These are phyloP conservation scores for Cyberlindnera xylosilytica DNA, from an alignment of 805 yeast genomes.

Conservation along the genomic window DNA sequence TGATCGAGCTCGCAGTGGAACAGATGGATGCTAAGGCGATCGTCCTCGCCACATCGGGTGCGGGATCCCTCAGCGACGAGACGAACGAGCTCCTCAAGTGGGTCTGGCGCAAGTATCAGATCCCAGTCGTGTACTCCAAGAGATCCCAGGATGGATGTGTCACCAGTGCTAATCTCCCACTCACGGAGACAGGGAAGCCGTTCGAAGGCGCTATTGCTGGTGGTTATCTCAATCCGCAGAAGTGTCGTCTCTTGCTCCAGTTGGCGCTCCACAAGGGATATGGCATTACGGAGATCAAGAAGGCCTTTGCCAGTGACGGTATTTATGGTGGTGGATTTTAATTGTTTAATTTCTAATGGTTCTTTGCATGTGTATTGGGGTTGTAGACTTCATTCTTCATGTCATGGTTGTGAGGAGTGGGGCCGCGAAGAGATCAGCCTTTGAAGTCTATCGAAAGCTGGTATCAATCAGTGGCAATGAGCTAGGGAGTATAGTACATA, in stretches of 20 bases:
- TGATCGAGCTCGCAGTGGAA: slow-evolving; percentile 45
- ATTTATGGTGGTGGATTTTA: slow-evolving; percentile 38
- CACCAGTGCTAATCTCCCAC: slow-evolving; percentile 36
- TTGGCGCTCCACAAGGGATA: slow-evolving; percentile 42
- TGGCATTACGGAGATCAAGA: slow-evolving; percentile 33
- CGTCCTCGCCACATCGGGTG: slow-evolving; percentile 69
- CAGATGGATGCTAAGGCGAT: slow-evolving; percentile 48
- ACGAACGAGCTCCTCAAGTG: slow-evolving; percentile 44
- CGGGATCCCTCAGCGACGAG: slow-evolving; percentile 56
- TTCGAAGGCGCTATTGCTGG: slow-evolving; percentile 50
- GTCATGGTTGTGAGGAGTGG: too few relatives aligned
- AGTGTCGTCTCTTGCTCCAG: slow-evolving; percentile 56
- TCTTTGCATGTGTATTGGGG: neutral
- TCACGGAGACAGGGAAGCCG: slow-evolving; percentile 28
- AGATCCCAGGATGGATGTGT: slow-evolving; percentile 72
- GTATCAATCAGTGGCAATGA: too few relatives aligned
- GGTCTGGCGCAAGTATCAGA: slow-evolving; percentile 35
- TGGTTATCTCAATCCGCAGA: slow-evolving; percentile 66
- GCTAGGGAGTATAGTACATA: too few relatives aligned
- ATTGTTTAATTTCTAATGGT: neutral
- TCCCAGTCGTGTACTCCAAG: slow-evolving; percentile 63
- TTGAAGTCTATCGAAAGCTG: too few relatives aligned
- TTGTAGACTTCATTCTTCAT: neutral
- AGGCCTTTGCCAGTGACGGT: slow-evolving; percentile 35
- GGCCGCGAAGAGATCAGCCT: too few relatives aligned